A percentile compares a stretch with the other conserved stretches of the same genome.
Evolutionary conservation across 495 filamentous ascomycete genomes (phyloP).

Genomic region (Geoglossum glabrum): DNA sequence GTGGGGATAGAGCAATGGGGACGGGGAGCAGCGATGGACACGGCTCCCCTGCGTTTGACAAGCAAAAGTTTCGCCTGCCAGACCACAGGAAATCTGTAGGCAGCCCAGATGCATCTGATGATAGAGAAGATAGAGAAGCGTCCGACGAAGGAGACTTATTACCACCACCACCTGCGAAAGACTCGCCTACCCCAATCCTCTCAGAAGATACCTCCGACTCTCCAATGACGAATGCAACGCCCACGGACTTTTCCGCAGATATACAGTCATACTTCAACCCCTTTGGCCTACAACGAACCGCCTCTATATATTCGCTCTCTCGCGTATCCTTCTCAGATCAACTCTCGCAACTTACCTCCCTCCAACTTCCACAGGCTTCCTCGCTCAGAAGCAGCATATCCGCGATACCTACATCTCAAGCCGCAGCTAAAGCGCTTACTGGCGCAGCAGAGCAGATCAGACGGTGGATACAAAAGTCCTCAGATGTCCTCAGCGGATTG

Average conservation of each 20-base stretch:
- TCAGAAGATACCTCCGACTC: background rate
- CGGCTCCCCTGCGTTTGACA: background rate
- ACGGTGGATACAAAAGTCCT: constrained; percentile 78
- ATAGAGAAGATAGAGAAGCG: background rate
- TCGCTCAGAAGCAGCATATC: constrained; percentile 62
- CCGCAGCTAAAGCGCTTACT: constrained; percentile 55
- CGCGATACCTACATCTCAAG: constrained; percentile 46
- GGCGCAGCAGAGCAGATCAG: constrained; percentile 76
- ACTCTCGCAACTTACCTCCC: constrained; percentile 50
- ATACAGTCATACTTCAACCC: constrained; percentile 25
- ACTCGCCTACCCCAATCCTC: background rate
- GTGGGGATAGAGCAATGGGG: background rate
- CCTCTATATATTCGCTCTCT: constrained; percentile 20
- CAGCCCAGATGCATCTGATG: background rate
- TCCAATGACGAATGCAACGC: background rate
- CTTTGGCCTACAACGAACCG: background rate
- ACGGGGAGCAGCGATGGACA: background rate
- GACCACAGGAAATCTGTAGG: background rate
- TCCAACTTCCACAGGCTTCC: constrained; percentile 65
- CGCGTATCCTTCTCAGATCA: constrained; percentile 80
- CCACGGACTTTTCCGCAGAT: background rate
- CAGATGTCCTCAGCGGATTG: constrained; percentile 62
- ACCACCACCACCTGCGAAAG: background rate
- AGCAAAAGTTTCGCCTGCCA: background rate
- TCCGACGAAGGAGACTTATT: background rate